Percentiles rank a stretch among this genome's conserved stretches.
Evolutionary conservation across 75 land plant genomes (phyloP).

Genomic region (Cunninghamia lanceolata): DNA sequence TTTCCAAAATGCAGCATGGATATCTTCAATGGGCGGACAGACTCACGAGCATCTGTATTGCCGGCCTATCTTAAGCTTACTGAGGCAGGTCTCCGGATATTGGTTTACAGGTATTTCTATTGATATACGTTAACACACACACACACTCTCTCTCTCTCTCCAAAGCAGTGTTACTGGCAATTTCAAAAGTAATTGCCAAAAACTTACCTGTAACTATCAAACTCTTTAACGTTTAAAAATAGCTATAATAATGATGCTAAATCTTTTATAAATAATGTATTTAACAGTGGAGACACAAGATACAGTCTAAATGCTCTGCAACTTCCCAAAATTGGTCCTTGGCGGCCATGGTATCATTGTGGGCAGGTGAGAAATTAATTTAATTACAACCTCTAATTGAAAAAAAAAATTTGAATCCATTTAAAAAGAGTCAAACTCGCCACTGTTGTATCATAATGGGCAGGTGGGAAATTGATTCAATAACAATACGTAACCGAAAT

Average conservation of each 20-base stretch:
- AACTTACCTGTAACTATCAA: no score
- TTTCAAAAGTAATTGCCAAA: no score
- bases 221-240: no score
- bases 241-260: no score
- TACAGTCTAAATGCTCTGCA: slow-evolving; percentile 14
- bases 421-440: no score
- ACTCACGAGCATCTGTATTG: not conserved
- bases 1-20: not conserved
- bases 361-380: not conserved
- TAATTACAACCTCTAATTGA: no score
- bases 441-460: no score
- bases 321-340: slow-evolving; percentile 17
- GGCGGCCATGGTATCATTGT: slow-evolving; percentile 36
- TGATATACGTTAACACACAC: not conserved
- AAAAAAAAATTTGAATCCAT: no score
- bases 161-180: no score
- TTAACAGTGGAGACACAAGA: no score
- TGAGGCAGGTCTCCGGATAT: slow-evolving; percentile 7
- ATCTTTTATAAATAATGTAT: slow-evolving; percentile 15
- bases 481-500: not conserved
- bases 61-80: not conserved
- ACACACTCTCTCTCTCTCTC: no score
- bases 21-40: not conserved
- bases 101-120: not conserved
- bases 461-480: slow-evolving; percentile 11